phyloP scores from a whole-genome alignment of 495 filamentous ascomycete species.

The Chlorociboria aeruginascens region DNA sequence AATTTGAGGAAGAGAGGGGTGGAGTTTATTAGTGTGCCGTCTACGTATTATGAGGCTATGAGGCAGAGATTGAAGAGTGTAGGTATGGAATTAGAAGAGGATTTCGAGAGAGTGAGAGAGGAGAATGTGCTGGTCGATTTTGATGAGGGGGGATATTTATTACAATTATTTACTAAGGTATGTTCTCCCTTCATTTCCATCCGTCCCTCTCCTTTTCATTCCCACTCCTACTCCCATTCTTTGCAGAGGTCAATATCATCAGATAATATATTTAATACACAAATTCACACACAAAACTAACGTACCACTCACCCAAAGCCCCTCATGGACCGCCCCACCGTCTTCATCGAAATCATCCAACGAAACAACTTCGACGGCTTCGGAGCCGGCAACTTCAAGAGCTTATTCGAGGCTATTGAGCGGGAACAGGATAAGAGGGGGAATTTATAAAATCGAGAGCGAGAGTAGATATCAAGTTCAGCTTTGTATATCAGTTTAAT shows the following conservation, averaged over 20 bases:
- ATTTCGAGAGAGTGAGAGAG: constrained; percentile 57
- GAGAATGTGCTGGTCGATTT: constrained; percentile 86
- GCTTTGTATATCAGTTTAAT: no score
- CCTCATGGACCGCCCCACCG: constrained; percentile 82
- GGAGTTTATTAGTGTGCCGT: constrained; percentile 78
- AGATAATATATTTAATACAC: no score
- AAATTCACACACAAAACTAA: not conserved
- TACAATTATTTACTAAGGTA: constrained; percentile 68
- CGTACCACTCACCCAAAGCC: constrained; percentile 37
- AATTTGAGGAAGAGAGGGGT: constrained; percentile 69
- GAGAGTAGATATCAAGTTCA: no score
- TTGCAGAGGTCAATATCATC: no score
- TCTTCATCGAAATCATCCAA: constrained; percentile 92
- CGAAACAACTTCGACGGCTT: constrained; percentile 78
- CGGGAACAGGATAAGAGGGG: constrained; percentile 73
- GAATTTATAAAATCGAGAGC: constrained; percentile 42
- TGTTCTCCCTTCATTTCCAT: not conserved
- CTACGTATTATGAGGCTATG: constrained; percentile 74
- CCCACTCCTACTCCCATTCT: no score
- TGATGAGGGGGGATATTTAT: constrained; percentile 74
- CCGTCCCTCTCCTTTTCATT: not conserved
- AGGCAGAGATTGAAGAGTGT: constrained; percentile 45
- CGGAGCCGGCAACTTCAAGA: constrained; percentile 92
- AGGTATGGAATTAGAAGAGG: constrained; percentile 51
- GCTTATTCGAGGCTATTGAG: constrained; percentile 85